These are phyloP conservation scores for Teunomyces aglyptinius DNA, from an alignment of 805 yeast species.

Conservation along the genomic window DNA sequence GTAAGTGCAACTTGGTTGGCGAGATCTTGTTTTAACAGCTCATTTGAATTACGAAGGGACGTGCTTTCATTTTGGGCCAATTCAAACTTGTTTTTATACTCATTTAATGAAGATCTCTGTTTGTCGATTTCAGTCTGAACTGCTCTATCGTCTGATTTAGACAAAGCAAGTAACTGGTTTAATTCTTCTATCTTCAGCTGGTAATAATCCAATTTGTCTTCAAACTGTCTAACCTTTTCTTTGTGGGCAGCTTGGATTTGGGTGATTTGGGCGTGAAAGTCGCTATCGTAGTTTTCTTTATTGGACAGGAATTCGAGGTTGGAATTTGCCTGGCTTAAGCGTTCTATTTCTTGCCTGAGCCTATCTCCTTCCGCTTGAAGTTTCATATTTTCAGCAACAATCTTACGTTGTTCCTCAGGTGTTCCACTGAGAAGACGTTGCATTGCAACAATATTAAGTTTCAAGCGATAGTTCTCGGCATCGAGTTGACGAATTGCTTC, in stretches of 20 bases:
- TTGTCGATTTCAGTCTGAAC: conserved; percentile 2
- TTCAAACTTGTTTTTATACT: neutral
- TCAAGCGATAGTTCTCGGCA: conserved; percentile 23
- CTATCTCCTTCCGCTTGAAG: conserved; percentile 8
- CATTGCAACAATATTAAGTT: conserved; percentile 24
- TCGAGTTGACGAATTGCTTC: conserved; percentile 16
- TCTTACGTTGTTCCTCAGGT: conserved; percentile 20
- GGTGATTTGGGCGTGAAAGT: neutral
- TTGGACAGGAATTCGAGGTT: conserved; percentile 6
- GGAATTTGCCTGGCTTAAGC: neutral
- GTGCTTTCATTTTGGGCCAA: neutral
- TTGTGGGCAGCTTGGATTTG: conserved; percentile 3
- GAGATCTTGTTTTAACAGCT: neutral
- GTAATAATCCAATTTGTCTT: conserved; percentile 4
- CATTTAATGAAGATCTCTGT: neutral
- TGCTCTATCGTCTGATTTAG: conserved; percentile 2
- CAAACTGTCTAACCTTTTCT: neutral
- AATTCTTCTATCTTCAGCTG: conserved; percentile 6
- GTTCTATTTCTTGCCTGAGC: neutral
- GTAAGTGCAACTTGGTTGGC: neutral
- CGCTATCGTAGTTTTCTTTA: conserved; percentile 6
- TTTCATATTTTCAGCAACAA: conserved; percentile 20
- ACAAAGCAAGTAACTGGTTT: conserved; percentile 1
- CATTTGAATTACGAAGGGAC: neutral
- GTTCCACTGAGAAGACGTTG: conserved; percentile 20